Base-by-base conservation (phyloP, 768 basidiomycete species). In the Trametes punicea region DNA sequence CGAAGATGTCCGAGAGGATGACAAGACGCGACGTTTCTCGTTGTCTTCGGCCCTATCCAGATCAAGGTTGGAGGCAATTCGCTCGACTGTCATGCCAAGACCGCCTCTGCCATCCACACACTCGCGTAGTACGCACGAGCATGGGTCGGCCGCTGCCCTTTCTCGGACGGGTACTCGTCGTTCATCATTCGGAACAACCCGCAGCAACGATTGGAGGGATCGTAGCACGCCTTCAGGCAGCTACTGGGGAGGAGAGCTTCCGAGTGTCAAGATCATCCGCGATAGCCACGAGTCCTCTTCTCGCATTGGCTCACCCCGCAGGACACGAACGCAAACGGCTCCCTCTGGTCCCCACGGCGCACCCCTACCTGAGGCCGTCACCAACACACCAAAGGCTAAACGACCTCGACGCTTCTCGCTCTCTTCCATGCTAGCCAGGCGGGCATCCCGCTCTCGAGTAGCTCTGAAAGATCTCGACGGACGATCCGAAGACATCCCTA, bases 361-460 rank as follows among this genome's bases (percentile, higher is more conserved):
- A 7, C 6, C 52, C 9, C 6, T 18, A 15, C 29, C n/a, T 9
- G 34, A 51, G 4, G 15, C 11, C 11, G 52, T 29, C 7, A 5
- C 30, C 21, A 39, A 46, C 15, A 40, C 51, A 0, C 46, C 56
- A 23, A 51, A 52, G 39, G 30, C 38, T 40, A 60, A 54, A 45
- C 59, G 64, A 15, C 45, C 59, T 2, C 57, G 67, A 4, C 56
- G 67, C n/a, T 69, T 67, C 53, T 69, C 67, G 9, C 50, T 67
- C 1, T 64, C 67, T 9, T 67, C 66, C 7, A 59, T 61, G 13
- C 57, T 67, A 23, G 63, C 61, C 0, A 60, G 52, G 40, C 57
- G 64, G 33, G 57, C 64, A 1, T 48, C 53, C 6, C 65, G 66
- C 23, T 38, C 57, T 9, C 50, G 58, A 11, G 59, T 59, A 13